phyloP scores from a whole-genome alignment of 208 protist genomes.

The Angomonas desouzai region DNA sequence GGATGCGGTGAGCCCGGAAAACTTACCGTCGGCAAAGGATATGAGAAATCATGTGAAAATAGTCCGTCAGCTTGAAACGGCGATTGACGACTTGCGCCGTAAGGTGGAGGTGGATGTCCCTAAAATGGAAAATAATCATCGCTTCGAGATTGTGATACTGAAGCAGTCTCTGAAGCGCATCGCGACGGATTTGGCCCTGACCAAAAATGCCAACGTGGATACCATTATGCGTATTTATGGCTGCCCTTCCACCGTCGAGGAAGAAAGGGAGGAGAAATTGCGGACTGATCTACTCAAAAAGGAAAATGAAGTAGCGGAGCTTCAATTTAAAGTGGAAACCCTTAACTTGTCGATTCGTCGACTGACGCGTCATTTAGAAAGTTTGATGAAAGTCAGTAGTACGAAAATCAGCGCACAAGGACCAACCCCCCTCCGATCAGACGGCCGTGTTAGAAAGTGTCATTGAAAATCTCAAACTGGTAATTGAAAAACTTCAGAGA shows the following conservation, averaged over 20 bases:
- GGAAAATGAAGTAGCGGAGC: conserved; percentile 61
- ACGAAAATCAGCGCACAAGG: neutral
- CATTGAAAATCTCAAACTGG: conserved; percentile 70
- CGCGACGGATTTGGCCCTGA: conserved; percentile 36
- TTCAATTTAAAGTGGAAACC: conserved; percentile 67
- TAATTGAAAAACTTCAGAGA: conserved; percentile 64
- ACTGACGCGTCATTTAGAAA: conserved; percentile 60
- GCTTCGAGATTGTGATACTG: conserved; percentile 26
- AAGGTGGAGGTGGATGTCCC: conserved; percentile 52
- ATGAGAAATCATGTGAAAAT: conserved; percentile 39
- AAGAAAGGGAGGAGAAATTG: conserved; percentile 26
- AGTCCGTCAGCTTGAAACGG: conserved; percentile 45
- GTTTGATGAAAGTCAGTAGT: conserved; percentile 24
- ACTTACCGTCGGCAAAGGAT: conserved; percentile 24
- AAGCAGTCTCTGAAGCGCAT: conserved; percentile 29
- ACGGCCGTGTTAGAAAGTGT: conserved; percentile 44
- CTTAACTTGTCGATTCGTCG: conserved; percentile 53
- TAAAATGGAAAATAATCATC: conserved; percentile 32
- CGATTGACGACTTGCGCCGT: conserved; percentile 57
- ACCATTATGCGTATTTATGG: conserved; percentile 28
- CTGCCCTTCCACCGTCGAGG: neutral
- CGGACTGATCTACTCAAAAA: conserved; percentile 36
- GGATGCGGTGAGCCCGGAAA: conserved; percentile 6
- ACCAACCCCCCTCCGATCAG: conserved; percentile 12
- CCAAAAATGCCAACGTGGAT: conserved; percentile 19